Conservation (phyloP, 2,329 filamentous ascomycete species). For the Fusarium anguioides region DNA sequence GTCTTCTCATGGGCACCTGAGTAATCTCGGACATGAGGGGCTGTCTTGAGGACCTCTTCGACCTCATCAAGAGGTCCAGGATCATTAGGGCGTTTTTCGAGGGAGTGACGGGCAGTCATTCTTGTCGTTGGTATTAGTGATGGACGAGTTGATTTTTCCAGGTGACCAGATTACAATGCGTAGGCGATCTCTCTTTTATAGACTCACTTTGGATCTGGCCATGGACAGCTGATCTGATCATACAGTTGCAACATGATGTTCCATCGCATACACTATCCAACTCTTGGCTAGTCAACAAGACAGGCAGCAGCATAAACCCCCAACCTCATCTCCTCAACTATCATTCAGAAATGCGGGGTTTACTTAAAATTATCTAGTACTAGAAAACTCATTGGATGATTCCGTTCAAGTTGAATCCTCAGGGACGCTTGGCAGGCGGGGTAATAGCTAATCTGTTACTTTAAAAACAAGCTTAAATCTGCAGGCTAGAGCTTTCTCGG, state of each 20-base stretch:
- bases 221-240: background rate
- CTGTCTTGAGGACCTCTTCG: slow-evolving; percentile 15
- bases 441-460: background rate
- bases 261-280: background rate
- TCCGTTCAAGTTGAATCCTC: background rate
- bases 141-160: background rate
- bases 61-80: background rate
- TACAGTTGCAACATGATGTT: background rate
- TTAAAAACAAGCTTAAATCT: slow-evolving; percentile 21
- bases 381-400: background rate
- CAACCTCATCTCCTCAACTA: background rate
- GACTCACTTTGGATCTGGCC: background rate
- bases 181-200: background rate
- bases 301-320: background rate
- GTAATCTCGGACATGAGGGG: slow-evolving; percentile 23
- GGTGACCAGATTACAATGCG: background rate
- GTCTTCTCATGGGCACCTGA: slow-evolving; percentile 37
- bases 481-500: background rate
- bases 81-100: background rate
- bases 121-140: background rate
- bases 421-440: slow-evolving; percentile 13
- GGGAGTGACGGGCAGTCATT: background rate
- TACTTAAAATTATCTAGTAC: background rate
- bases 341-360: background rate
- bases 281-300: background rate